A percentile compares a stretch with the other conserved stretches of the same genome.
Conservation (phyloP, 2,329 filamentous ascomycete species). For the Monosporascus sp. region DNA sequence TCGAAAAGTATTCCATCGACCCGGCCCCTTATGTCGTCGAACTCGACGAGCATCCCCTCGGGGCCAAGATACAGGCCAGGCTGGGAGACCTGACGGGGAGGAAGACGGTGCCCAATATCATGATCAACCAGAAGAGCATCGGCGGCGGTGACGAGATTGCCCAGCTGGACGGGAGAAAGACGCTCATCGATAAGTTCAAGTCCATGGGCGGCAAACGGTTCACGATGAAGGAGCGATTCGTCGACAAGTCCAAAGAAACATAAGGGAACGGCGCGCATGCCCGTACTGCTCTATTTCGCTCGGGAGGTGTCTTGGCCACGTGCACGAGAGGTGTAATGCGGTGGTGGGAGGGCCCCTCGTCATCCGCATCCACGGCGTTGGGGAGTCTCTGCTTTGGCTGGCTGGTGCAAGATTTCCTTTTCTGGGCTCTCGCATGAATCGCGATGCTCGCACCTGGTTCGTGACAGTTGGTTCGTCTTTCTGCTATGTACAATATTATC, state of each 20-base stretch:
- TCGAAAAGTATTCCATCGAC: conserved; percentile 77
- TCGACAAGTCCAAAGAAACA: conserved; percentile 14
- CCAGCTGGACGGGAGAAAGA: conserved; percentile 60
- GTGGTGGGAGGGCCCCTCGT: conserved; percentile 3
- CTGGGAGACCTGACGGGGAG: conserved; percentile 71
- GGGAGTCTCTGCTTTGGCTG: conserved; percentile 4
- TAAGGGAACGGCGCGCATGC: background rate
- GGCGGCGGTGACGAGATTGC: conserved; percentile 85
- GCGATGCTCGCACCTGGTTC: background rate
- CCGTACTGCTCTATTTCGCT: background rate
- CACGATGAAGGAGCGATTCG: conserved; percentile 42
- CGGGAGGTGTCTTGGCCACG: background rate
- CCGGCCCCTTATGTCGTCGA: conserved; percentile 86
- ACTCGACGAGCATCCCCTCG: conserved; percentile 76
- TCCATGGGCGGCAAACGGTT: conserved; percentile 66
- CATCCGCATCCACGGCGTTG: conserved; percentile 17
- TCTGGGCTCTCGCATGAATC: too few relatives aligned
- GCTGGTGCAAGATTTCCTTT: background rate
- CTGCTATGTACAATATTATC: background rate
- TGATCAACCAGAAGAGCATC: conserved; percentile 82
- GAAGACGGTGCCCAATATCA: conserved; percentile 83
- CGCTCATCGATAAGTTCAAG: conserved; percentile 66
- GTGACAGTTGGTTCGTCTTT: background rate
- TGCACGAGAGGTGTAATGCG: conserved; percentile 11
- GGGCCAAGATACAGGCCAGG: conserved; percentile 63